Evolutionary conservation across 2,329 filamentous ascomycete genomes (phyloP).

Genomic region (Microdochium bolleyi): DNA sequence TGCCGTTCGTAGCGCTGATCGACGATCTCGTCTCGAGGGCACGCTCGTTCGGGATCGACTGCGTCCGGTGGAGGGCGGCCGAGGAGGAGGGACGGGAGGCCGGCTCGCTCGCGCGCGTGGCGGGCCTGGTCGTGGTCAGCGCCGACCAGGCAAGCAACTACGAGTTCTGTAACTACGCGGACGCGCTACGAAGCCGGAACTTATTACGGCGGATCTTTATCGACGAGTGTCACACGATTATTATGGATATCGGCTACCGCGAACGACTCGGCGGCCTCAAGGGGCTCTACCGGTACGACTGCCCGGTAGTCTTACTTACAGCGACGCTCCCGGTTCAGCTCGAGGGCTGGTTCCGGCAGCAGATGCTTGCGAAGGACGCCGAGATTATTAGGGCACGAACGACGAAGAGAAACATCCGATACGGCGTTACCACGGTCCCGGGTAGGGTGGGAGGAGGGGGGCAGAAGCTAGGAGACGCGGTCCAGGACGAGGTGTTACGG

Average conservation of each 20-base stretch:
- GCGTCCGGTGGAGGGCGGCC: not conserved
- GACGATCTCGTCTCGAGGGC: not conserved
- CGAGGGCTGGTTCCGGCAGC: not conserved
- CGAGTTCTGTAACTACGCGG: not conserved
- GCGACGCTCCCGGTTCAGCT: slow-evolving; percentile 1
- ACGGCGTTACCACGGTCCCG: not conserved
- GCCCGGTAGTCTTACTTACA: not conserved
- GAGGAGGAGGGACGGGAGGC: not conserved
- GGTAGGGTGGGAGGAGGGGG: not conserved
- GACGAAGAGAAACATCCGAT: not conserved
- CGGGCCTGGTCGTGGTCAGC: not conserved
- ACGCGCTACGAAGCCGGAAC: not conserved
- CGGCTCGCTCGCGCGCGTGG: not conserved
- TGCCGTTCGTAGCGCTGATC: not conserved
- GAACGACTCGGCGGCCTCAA: not conserved
- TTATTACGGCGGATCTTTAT: slow-evolving; percentile 2
- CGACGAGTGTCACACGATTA: slow-evolving; percentile 1
- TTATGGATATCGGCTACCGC: not conserved
- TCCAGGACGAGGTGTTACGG: not conserved
- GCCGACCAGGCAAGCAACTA: not conserved
- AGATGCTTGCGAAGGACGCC: not conserved
- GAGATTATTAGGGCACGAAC: not conserved
- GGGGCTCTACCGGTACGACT: slow-evolving; percentile 1
- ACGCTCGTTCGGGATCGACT: not conserved
- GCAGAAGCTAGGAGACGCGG: not conserved